phyloP scores from a whole-genome alignment of 2,329 filamentous ascomycete species.

The Huntiella decipiens region DNA sequence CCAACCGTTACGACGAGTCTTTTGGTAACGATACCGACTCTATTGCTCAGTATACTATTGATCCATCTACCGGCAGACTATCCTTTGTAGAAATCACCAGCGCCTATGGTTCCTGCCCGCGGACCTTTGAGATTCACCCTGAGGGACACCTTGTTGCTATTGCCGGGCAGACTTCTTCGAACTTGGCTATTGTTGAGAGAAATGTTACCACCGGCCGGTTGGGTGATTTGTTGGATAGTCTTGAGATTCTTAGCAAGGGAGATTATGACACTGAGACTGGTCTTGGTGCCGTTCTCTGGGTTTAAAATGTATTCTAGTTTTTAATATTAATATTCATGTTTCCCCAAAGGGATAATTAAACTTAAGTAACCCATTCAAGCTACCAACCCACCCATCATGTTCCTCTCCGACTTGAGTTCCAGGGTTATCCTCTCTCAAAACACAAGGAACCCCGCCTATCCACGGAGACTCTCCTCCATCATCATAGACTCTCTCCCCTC shows the following conservation, averaged over 20 bases:
- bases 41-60: slow-evolving; percentile 31
- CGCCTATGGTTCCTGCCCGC: slow-evolving; percentile 38
- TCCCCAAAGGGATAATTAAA: slow-evolving; percentile 90
- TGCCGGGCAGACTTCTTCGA: slow-evolving; percentile 40
- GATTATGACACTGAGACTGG: slow-evolving; percentile 26
- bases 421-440: slow-evolving; percentile 45
- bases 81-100: slow-evolving; percentile 33
- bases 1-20: slow-evolving; percentile 41
- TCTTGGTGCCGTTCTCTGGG: slow-evolving; percentile 28
- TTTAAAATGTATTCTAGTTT: not conserved
- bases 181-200: slow-evolving; percentile 37
- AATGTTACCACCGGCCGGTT: slow-evolving; percentile 36
- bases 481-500: slow-evolving; percentile 63
- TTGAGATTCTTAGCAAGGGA: slow-evolving; percentile 23
- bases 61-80: slow-evolving; percentile 27
- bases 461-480: slow-evolving; percentile 67
- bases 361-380: slow-evolving; percentile 79
- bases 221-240: slow-evolving; percentile 25
- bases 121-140: slow-evolving; percentile 42
- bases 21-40: slow-evolving; percentile 37
- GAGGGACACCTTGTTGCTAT: slow-evolving; percentile 42
- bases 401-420: slow-evolving; percentile 25
- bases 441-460: slow-evolving; percentile 76
- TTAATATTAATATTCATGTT: not conserved
- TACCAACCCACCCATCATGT: slow-evolving; percentile 92